Base-by-base conservation (phyloP, 768 basidiomycete species). In the Pisolithus marmoratus region DNA sequence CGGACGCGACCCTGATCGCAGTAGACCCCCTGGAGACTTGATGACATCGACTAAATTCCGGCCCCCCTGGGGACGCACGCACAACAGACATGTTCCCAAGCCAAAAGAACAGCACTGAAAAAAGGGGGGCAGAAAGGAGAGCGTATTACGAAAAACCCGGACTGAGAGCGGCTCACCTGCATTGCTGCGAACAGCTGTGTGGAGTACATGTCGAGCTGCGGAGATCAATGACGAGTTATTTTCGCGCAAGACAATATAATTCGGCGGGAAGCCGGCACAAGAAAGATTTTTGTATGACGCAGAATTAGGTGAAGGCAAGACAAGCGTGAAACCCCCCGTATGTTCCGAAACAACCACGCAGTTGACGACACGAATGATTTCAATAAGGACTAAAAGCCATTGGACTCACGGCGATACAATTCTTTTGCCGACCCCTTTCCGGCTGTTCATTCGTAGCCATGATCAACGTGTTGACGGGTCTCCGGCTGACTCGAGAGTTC, bases 101-200 rank as follows among this genome's bases (percentile, higher is more conserved):
- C 34, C 34, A 31, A 31, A 7, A 31, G 29, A 31, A 11, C 29
- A 31, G 9, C 2, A 11, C 8, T 8, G 11, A 1, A 55, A 49
- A 53, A 49, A 37, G 36, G 27, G 49, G 2, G 45, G 54, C 34
- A 11, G 46, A 24, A 36, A 15, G 34, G 12, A 15, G 34, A 4
- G 2, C 31, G 11, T 11, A 12, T 4, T 34, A 34, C 11, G 31
- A 34, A 14, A 34, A 34, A 1, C n/a, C n/a, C 14, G 34, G 34
- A 34, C 4, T 14, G 12, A 34, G 34, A 12, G 34, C 14, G 34
- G 48, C 68, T 27, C 54, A 82, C 83, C 79, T 87, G 86, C 85
- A 90, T 89, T 38, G 83, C 78, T 61, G 77, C 70, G 60, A 89
- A 86, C 49, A 87, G 58, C 53, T 74, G 68, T 55, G 75, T 85